These are phyloP conservation scores for Paramecium tetraurelia DNA, from an alignment of 73 alveolate species.

Conservation along the genomic window DNA sequence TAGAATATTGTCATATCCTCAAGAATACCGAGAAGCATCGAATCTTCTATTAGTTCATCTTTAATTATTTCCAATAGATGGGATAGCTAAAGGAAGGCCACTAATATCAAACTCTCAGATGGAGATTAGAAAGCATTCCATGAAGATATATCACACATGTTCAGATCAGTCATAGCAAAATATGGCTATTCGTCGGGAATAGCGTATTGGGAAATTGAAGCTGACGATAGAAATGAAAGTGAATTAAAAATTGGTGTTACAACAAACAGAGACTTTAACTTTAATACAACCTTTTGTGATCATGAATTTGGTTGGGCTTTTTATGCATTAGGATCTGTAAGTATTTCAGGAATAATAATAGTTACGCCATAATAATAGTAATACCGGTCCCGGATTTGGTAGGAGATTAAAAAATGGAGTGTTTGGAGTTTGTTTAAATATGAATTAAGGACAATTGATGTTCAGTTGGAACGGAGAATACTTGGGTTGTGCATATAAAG, in stretches of 20 bases:
- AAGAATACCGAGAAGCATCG: background rate
- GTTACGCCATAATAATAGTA: conserved; percentile 76
- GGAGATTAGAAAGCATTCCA: conserved; percentile 16
- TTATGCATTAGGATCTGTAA: conserved; percentile 73
- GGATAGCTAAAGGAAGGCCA: conserved; percentile 37
- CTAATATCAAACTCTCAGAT: conserved; percentile 22
- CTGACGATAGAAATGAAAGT: conserved; percentile 82
- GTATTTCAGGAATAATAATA: background rate
- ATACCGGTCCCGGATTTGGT: conserved; percentile 75
- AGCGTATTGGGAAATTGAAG: conserved; percentile 80
- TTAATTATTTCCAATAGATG: background rate
- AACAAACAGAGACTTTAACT: conserved; percentile 68
- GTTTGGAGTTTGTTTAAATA: conserved; percentile 74
- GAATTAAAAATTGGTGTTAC: conserved; percentile 83
- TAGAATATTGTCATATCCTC: background rate
- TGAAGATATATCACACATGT: conserved; percentile 45
- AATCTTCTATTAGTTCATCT: background rate
- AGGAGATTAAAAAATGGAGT: conserved; percentile 76
- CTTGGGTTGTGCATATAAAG: conserved; percentile 77
- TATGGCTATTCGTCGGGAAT: conserved; percentile 62
- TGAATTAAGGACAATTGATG: conserved; percentile 76
- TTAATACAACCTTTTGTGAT: conserved; percentile 77
- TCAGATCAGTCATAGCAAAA: conserved; percentile 27
- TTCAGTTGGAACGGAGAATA: conserved; percentile 80
- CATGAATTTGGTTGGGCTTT: conserved; percentile 82